Percentiles rank a stretch among this genome's conserved stretches.
Conservation (phyloP, 1,284 basidiomycete genomes). For the Naganishia liquefaciens region DNA sequence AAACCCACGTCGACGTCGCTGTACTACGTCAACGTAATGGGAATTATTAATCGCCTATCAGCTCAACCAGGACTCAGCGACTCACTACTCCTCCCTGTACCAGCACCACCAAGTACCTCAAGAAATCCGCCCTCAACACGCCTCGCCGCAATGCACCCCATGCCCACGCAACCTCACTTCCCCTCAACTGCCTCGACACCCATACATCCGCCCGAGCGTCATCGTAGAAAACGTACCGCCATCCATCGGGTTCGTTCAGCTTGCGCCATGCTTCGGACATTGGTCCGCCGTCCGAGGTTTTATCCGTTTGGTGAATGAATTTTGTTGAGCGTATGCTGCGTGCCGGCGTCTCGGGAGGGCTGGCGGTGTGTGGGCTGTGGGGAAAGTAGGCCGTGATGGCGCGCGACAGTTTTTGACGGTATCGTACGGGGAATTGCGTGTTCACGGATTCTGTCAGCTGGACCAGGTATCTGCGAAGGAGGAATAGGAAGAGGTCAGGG, state of each 20-base stretch:
- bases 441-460: constrained; percentile 15
- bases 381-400: constrained; percentile 16
- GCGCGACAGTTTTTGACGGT: constrained; percentile 12
- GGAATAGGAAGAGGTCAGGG: not conserved
- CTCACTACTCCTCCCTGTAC: constrained; percentile 50
- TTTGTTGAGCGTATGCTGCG: constrained; percentile 42
- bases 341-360: not conserved
- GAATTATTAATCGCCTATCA: not conserved
- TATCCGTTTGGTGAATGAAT: constrained; percentile 48
- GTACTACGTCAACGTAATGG: constrained; percentile 36
- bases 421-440: constrained; percentile 4
- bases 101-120: constrained; percentile 53
- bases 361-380: not conserved
- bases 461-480: constrained; percentile 4
- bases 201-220: constrained; percentile 36
- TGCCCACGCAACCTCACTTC: constrained; percentile 44
- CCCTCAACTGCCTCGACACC: constrained; percentile 36
- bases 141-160: constrained; percentile 49
- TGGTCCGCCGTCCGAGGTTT: constrained; percentile 32
- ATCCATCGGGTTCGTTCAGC: constrained; percentile 43
- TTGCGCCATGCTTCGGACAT: constrained; percentile 37
- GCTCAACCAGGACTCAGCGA: not conserved
- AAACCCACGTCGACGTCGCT: constrained; percentile 50
- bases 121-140: constrained; percentile 53
- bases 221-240: constrained; percentile 48